Percentiles rank a stretch among this genome's conserved stretches.
Evolutionary conservation across 371 early-diverging fungal genomes (phyloP).

Genomic region (Mortierella sp.): DNA sequence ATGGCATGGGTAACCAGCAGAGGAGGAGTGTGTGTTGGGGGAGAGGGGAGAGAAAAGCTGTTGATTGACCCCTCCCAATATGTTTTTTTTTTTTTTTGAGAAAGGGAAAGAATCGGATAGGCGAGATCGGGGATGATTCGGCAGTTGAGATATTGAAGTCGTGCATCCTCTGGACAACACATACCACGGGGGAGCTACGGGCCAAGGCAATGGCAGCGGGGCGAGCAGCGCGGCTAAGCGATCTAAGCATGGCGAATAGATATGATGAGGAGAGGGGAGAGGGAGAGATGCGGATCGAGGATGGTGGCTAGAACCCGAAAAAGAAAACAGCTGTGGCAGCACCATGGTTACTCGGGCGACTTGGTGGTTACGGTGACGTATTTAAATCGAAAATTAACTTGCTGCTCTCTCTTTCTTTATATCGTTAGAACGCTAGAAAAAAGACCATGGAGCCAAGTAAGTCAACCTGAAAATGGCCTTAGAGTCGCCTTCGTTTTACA

Average conservation of each 20-base stretch:
- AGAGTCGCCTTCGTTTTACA: too few species aligned
- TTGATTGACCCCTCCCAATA: not conserved
- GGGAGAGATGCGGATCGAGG: slow-evolving; percentile 15
- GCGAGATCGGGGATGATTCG: not conserved
- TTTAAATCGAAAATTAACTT: too few species aligned
- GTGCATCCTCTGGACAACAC: slow-evolving; percentile 1
- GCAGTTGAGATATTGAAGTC: not conserved
- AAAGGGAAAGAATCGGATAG: not conserved
- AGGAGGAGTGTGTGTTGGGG: not conserved
- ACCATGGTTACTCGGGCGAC: too few species aligned
- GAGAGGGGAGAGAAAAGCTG: not conserved
- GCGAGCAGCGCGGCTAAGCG: slow-evolving; percentile 29
- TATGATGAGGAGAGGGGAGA: slow-evolving; percentile 16
- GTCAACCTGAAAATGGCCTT: too few species aligned
- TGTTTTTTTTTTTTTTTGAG: too few species aligned
- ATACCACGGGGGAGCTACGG: slow-evolving; percentile 31
- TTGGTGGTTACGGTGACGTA: too few species aligned
- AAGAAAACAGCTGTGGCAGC: too few species aligned
- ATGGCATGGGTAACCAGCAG: too few species aligned
- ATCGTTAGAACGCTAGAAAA: too few species aligned
- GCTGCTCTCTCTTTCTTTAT: too few species aligned
- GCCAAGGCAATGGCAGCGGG: slow-evolving; percentile 36
- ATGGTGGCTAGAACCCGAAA: not conserved
- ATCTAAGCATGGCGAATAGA: slow-evolving; percentile 20
- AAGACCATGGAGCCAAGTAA: too few species aligned